These are phyloP conservation scores for Cyberlindnera petersonii DNA, from an alignment of 805 yeast genomes.

Conservation along the genomic window DNA sequence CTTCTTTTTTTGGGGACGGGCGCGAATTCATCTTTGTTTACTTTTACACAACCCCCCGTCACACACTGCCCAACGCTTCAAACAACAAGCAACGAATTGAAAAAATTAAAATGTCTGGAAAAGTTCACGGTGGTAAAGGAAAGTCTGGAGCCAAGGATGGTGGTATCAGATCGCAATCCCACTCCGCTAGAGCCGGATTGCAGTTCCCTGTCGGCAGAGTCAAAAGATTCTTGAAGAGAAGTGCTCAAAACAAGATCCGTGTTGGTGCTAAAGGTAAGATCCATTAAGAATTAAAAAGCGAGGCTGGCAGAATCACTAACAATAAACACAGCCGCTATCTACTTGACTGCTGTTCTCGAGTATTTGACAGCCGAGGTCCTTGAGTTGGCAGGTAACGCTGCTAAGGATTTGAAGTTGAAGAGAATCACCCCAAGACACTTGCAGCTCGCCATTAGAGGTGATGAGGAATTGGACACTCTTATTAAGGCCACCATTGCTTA, in stretches of 20 bases:
- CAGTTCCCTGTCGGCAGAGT: slow-evolving; percentile 99
- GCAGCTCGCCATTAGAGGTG: slow-evolving; percentile 96
- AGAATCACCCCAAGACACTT: slow-evolving; percentile 98
- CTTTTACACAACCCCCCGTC: slow-evolving; percentile 7
- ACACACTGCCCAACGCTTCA: slow-evolving; percentile 1
- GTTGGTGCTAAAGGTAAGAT: slow-evolving; percentile 64
- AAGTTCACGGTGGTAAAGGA: slow-evolving; percentile 96
- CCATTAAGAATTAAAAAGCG: not conserved
- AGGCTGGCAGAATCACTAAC: slow-evolving; percentile 11
- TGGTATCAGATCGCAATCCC: slow-evolving; percentile 65
- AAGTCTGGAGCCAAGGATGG: slow-evolving; percentile 81
- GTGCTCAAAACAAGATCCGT: slow-evolving; percentile 79
- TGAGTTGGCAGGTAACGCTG: slow-evolving; percentile 98
- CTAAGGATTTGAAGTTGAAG: slow-evolving; percentile 90
- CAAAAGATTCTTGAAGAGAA: slow-evolving; percentile 89
- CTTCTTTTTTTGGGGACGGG: slow-evolving; percentile 1
- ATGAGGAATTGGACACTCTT: slow-evolving; percentile 92
- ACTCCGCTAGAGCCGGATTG: slow-evolving; percentile 91
- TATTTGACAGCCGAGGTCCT: slow-evolving; percentile 95
- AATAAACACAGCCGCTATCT: slow-evolving; percentile 65
- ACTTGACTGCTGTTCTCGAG: slow-evolving; percentile 92
- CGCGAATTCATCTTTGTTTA: slow-evolving; percentile 18
- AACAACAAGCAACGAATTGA: not conserved
- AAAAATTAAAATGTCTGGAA: slow-evolving; percentile 70
- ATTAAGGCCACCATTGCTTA: slow-evolving; percentile 94